Base-by-base conservation (phyloP, 1,284 basidiomycete species). In the Microbotryomycetes sp. region DNA sequence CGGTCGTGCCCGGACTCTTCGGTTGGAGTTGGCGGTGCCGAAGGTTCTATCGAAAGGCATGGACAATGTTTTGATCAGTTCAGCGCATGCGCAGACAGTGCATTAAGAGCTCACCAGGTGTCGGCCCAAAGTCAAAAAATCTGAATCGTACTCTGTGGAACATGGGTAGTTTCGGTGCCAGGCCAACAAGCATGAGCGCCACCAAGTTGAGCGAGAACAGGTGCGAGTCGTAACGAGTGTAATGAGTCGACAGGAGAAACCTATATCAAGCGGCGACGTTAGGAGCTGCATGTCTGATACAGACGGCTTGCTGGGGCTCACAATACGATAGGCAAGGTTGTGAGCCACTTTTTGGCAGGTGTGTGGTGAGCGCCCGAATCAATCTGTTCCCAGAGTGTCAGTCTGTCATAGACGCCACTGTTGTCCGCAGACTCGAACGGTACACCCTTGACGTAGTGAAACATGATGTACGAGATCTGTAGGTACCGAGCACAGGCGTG, bases 381-480 rank as follows among this genome's bases (percentile, higher is more conserved):
- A 64, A 99, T 99, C 81, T 99, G 94, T 76, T 99, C 94, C 94
- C 94, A 99, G 28, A 99, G 79, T 0, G 96, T 98, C 53, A 98
- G 82, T 70, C 97, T 90, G 75, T 98, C 94, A 78, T 96, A 98
- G 5, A 90, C 94, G 48, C 96, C 96, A 57, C 63, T 69, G 62
- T 69, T 67, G 65, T 63, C 69, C 19, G 65, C 76, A 74, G 73
- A 73, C 73, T 94, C 88, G 76, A 98, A 98, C 3, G 96, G 94
- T 32, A 96, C 91, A 53, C 94, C 94, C 14, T 92, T 97, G 59
- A 96, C 92, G 80, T 89, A 92, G 76, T 99, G 94, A 79, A 99
- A 99, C 89, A 99, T 96, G 68, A 97, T 80, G 78, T 94, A 98
- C 15, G 93, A 89, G 28, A 94, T 76, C 93, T 97, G 74, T 4